Percentiles rank a stretch among this genome's conserved stretches.
phyloP scores from a whole-genome alignment of 1,139 yeast species.

The Trichomonascaceae sp. region DNA sequence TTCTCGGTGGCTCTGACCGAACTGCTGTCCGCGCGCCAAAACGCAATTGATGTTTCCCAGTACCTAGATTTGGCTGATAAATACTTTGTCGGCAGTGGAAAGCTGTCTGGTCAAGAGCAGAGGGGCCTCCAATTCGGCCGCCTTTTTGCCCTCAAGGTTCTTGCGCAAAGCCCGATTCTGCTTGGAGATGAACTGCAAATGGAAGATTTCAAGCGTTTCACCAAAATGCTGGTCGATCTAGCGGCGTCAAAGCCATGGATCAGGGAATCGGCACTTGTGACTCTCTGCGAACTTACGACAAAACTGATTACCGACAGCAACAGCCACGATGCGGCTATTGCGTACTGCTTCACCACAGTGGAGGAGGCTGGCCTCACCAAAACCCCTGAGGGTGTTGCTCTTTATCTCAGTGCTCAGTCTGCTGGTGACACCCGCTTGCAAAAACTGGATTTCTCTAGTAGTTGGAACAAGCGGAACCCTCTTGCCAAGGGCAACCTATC shows the following conservation, averaged over 20 bases:
- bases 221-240: slow-evolving; percentile 41
- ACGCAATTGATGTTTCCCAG: slow-evolving; percentile 26
- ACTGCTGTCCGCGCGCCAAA: slow-evolving; percentile 36
- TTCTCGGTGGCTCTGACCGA: slow-evolving; percentile 84
- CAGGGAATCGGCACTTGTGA: slow-evolving; percentile 65
- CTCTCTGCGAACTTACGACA: slow-evolving; percentile 40
- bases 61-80: slow-evolving; percentile 35
- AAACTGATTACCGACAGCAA: slow-evolving; percentile 7
- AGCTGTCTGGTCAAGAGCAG: slow-evolving; percentile 67
- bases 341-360: slow-evolving; percentile 27
- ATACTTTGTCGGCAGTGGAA: slow-evolving; percentile 31
- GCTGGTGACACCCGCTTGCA: slow-evolving; percentile 17
- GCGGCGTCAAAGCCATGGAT: slow-evolving; percentile 69
- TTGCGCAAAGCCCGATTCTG: slow-evolving; percentile 47
- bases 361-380: slow-evolving; percentile 44
- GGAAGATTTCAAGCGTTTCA: slow-evolving; percentile 27
- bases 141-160: slow-evolving; percentile 70
- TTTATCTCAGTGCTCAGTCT: slow-evolving; percentile 40
- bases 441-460: slow-evolving; percentile 23
- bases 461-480: slow-evolving; percentile 69
- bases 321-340: slow-evolving; percentile 16
- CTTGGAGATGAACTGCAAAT: slow-evolving; percentile 18
- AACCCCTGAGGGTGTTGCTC: slow-evolving; percentile 71
- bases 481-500: slow-evolving; percentile 53
- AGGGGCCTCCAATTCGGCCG: slow-evolving; percentile 72